Evolutionary conservation across 2,329 filamentous ascomycete genomes (phyloP), one percentile per base, ranked within the genome.

Genomic region (Cladosporium colombiae): DNA sequence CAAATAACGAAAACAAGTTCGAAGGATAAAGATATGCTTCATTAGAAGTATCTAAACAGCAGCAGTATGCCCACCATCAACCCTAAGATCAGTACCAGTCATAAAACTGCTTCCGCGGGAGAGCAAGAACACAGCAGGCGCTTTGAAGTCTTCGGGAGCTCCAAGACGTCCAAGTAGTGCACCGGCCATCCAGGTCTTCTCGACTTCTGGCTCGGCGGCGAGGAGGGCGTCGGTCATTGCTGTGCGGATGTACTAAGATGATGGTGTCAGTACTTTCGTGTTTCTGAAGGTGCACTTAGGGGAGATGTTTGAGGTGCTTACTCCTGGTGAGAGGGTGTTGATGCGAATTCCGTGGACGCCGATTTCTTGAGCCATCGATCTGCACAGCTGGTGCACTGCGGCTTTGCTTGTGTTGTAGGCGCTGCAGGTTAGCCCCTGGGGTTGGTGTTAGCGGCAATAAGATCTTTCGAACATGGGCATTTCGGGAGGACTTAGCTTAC

Each of bases 31-130:
- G 35, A 7, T 1, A 7, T 6, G 16, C 7, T n/a, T 27, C 21
- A 35, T 35, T 31, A 35, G 1, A 11, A 27, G 14, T 25, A 29
- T 25, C 13, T 40, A 62, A 14, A 63, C 61, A 16, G 61, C 61
- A 1, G 61, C 61, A 56, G 61, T 63, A 46, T 92, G 89, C 0
- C 90, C 90, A 8, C 90, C 89, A 73, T 92, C 90, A 58, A 92
- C 88, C 35, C 89, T 80, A 73, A 92, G 74, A 70, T 91, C 88
- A 31, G 85, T 84, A 0, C 86, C 88, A 0, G 88, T 90, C 86
- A 90, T 89, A 73, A 89, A 90, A 67, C 85, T 85, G 74, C 86
- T 88, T 3, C 87, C 88, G 71, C 89, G 86, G 71, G 86, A 88
- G 14, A 89, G 78, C 69, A 89, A 80, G 73, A 89, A 90, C 10